Base-by-base conservation (phyloP, 768 basidiomycete genomes). In the Mycena olivaceomarginata region DNA sequence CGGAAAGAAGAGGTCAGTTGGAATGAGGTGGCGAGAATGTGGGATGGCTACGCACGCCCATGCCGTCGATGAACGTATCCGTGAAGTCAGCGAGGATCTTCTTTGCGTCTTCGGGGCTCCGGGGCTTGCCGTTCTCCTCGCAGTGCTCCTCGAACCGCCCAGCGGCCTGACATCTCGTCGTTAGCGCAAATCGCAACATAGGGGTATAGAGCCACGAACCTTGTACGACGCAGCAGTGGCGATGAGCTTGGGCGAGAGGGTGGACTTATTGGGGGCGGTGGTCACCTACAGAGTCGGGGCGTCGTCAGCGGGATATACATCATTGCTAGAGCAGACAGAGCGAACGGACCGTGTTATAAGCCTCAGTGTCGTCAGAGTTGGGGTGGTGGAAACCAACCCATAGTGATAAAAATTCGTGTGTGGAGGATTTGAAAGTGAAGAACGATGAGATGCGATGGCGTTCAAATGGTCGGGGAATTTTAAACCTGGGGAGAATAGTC, bases 191-290 rank as follows among this genome's bases (percentile, higher is more conserved):
- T 16, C 13, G 57, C 9, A 11, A 10, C 25, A 25, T 25, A 25
- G 25, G 25, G 25, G 25, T 25, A 25, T 25, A 25, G 25, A 25
- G 25, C 25, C 25, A 62, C 84, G 22, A 41, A 91, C 93, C 88
- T 91, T 92, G 84, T 88, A 95, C 41, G 92, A 84, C 6, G 93
- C 94, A 53, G 94, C 94, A 46, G 85, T 93, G 56, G 92, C 92
- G 77, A 95, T 88, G 62, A 94, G 82, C 84, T 94, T 92, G 82
- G 95, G 94, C 7, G 92, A 90, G 66, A 94, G 84, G 67, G 83
- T 67, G 4, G 93, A 90, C 84, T 93, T 85, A 86, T 94, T 25
- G 25, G 25, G 25, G 25, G 25, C 25, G 25, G 25, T 25, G 25
- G 25, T 25, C 25, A 25, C 25, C 25, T 25, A 25, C 25, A 25